Evolutionary conservation across 352 stramenopile genomes (phyloP).

Genomic region (Phytophthora ramorum): DNA sequence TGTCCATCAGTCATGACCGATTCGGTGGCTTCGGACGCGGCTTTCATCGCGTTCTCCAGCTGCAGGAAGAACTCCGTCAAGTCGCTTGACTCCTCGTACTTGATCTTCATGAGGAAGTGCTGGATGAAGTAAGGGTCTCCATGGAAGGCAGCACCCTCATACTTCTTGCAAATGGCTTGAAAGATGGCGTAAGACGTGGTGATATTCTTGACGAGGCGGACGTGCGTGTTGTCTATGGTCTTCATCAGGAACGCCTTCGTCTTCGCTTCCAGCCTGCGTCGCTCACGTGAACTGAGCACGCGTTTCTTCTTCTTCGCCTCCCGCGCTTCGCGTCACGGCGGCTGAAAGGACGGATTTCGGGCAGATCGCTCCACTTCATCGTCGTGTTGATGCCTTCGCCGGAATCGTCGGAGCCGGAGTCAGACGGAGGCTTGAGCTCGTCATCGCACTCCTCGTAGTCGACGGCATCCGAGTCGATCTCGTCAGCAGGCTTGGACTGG

Average conservation of each 20-base stretch:
- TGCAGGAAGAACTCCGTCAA: not conserved
- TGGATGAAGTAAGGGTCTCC: constrained; percentile 13
- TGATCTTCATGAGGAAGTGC: constrained; percentile 19
- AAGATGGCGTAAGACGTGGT: constrained; percentile 17
- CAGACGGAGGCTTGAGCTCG: not conserved
- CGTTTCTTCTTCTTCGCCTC: too few relatives aligned
- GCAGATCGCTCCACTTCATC: not conserved
- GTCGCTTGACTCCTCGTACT: constrained; percentile 16
- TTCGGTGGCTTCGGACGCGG: not conserved
- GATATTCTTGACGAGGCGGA: constrained; percentile 17
- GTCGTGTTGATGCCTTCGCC: too few relatives aligned
- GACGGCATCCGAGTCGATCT: not conserved
- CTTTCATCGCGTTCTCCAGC: not conserved
- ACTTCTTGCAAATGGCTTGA: constrained; percentile 15
- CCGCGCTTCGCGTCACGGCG: not conserved
- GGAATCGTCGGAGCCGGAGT: too few relatives aligned
- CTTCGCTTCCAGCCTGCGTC: constrained; percentile 13
- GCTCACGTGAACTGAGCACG: not conserved
- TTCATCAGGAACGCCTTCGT: constrained; percentile 28
- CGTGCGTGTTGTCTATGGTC: constrained; percentile 26
- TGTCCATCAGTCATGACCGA: not conserved
- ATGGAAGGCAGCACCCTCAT: constrained; percentile 15
- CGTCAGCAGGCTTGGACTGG: not conserved
- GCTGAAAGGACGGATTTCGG: not conserved
- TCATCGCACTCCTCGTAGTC: constrained; percentile 11